Evolutionary conservation across 768 basidiomycete species (phyloP).

Genomic region (Lactarius akahatsu): DNA sequence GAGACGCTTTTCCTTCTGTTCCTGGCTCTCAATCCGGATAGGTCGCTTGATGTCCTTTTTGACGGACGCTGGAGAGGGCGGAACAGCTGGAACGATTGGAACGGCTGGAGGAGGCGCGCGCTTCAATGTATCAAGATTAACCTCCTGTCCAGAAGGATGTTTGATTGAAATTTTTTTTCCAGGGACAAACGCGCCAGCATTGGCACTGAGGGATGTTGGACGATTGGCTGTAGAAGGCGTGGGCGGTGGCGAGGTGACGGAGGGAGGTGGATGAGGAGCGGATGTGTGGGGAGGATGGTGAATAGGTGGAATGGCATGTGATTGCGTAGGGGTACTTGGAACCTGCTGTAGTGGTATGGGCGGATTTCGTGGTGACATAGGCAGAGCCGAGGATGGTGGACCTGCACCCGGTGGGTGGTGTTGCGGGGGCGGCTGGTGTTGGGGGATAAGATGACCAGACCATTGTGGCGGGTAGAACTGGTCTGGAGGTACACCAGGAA

Average conservation of each 20-base stretch:
- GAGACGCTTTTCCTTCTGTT: slow-evolving; percentile 51
- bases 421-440: slow-evolving; percentile 40
- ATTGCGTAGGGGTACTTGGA: slow-evolving; percentile 66
- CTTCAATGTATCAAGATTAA: slow-evolving; percentile 56
- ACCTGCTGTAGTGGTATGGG: slow-evolving; percentile 47
- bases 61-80: slow-evolving; percentile 13
- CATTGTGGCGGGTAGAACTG: slow-evolving; percentile 42
- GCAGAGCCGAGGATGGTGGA: slow-evolving; percentile 50
- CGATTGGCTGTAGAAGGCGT: slow-evolving; percentile 56
- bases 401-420: slow-evolving; percentile 51
- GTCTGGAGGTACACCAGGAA: slow-evolving; percentile 42
- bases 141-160: slow-evolving; percentile 52
- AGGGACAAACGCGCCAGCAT: slow-evolving; percentile 69
- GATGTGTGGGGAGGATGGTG: slow-evolving; percentile 50
- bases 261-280: slow-evolving; percentile 45
- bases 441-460: slow-evolving; percentile 35
- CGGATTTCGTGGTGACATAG: slow-evolving; percentile 70
- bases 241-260: slow-evolving; percentile 63
- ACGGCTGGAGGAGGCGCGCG: slow-evolving; percentile 45
- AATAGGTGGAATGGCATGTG: slow-evolving; percentile 54
- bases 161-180: slow-evolving; percentile 37
- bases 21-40: slow-evolving; percentile 65
- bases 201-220: slow-evolving; percentile 50
- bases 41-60: slow-evolving; percentile 32
- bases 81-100: slow-evolving; percentile 41